A percentile compares a stretch with the other conserved stretches of the same genome.
Evolutionary conservation across 2,329 filamentous ascomycete genomes (phyloP).

Genomic region (Diaporthe citrichinensis): DNA sequence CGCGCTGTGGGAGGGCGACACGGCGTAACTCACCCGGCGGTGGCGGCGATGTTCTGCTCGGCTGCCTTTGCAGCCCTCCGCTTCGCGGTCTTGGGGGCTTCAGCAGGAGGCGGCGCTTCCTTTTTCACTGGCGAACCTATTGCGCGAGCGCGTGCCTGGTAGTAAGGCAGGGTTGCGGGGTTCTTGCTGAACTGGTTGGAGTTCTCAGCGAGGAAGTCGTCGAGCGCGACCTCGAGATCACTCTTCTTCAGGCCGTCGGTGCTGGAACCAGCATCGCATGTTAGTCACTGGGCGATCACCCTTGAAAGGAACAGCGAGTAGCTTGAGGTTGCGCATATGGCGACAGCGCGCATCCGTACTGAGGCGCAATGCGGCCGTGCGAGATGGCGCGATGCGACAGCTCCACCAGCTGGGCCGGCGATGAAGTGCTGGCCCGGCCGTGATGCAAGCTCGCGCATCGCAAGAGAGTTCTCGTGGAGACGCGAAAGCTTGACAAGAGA

Average conservation of each 20-base stretch:
- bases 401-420: background rate
- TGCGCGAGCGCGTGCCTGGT: conserved; percentile 74
- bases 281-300: conserved; percentile 8
- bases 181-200: conserved; percentile 74
- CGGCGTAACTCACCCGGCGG: conserved; percentile 57
- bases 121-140: conserved; percentile 74
- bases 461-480: background rate
- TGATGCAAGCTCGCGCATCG: background rate
- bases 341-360: conserved; percentile 1
- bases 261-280: conserved; percentile 58
- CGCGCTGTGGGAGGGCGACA: conserved; percentile 6
- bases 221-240: conserved; percentile 82
- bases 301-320: background rate
- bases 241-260: conserved; percentile 81
- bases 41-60: conserved; percentile 56
- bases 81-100: conserved; percentile 60
- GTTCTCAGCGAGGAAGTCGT: conserved; percentile 80
- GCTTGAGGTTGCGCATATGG: background rate
- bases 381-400: conserved; percentile 18
- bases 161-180: conserved; percentile 80
- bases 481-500: conserved; percentile 32
- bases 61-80: conserved; percentile 61
- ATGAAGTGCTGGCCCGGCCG: background rate
- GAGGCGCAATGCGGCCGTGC: background rate
- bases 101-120: conserved; percentile 58